A percentile compares a stretch with the other conserved stretches of the same genome.
Conservation (phyloP, 208 protist species). For the Trypanosoma cruzi region DNA sequence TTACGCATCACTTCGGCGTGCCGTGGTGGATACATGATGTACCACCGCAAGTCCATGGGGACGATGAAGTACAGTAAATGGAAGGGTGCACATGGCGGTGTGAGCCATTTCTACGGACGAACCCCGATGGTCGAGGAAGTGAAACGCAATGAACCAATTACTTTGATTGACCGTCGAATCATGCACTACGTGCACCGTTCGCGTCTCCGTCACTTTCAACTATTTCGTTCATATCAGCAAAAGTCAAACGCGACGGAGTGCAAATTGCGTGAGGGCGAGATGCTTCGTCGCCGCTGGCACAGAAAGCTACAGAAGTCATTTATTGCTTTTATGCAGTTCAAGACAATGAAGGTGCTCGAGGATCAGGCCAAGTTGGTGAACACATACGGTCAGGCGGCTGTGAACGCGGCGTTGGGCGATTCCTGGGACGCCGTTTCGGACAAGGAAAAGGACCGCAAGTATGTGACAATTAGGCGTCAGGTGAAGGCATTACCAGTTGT, state of each 20-base stretch:
- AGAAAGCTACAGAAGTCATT: conserved; percentile 87
- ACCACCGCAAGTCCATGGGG: conserved; percentile 87
- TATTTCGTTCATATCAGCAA: conserved; percentile 91
- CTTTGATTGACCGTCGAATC: conserved; percentile 80
- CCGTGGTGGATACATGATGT: conserved; percentile 86
- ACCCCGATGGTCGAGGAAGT: conserved; percentile 86
- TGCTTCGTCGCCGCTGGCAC: conserved; percentile 85
- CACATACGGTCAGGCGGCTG: conserved; percentile 84
- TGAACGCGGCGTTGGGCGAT: conserved; percentile 85
- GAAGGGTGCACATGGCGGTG: conserved; percentile 70
- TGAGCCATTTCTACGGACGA: conserved; percentile 88
- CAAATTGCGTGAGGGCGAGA: conserved; percentile 85
- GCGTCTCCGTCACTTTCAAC: conserved; percentile 81
- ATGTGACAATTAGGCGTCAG: conserved; percentile 48
- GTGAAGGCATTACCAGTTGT: conserved; percentile 70
- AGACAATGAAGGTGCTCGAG: conserved; percentile 92
- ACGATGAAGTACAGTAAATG: conserved; percentile 88
- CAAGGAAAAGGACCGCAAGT: conserved; percentile 45
- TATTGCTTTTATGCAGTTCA: conserved; percentile 91
- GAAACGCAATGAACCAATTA: conserved; percentile 64
- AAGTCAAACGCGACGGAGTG: conserved; percentile 87
- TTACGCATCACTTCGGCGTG: conserved; percentile 42
- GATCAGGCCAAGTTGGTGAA: conserved; percentile 86
- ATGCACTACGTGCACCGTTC: conserved; percentile 91
- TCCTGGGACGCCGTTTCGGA: conserved; percentile 30